A percentile compares a stretch with the other conserved stretches of the same genome.
Conservation (phyloP, 306 rosid genomes). For the peach (Prunus persica) region Prunus_persica_NCBIv2 NC_034011.1:21068501-21069000, state of each 20-base stretch:
- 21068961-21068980: background rate
- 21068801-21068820: slow-evolving; percentile 5
- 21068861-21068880: slow-evolving; percentile 12
- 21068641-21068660: too few species aligned
- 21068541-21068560: too few species aligned
- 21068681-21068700: too few species aligned
- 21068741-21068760: background rate
- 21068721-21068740: background rate
- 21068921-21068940: background rate
- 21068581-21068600: too few species aligned
- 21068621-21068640: too few species aligned
- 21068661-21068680: too few species aligned
- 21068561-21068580: too few species aligned
- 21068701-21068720: background rate
- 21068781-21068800: background rate
- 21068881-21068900: background rate
- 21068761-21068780: background rate
- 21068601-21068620: too few species aligned
- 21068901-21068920: background rate
- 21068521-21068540: too few species aligned
- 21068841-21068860: slow-evolving; percentile 16
- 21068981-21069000: slow-evolving; percentile 5
- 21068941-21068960: background rate
- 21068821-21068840: slow-evolving; percentile 12
- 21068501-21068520: too few species aligned